Base-by-base conservation (phyloP, 331 rosid species). In the Malus hybrid region DNA sequence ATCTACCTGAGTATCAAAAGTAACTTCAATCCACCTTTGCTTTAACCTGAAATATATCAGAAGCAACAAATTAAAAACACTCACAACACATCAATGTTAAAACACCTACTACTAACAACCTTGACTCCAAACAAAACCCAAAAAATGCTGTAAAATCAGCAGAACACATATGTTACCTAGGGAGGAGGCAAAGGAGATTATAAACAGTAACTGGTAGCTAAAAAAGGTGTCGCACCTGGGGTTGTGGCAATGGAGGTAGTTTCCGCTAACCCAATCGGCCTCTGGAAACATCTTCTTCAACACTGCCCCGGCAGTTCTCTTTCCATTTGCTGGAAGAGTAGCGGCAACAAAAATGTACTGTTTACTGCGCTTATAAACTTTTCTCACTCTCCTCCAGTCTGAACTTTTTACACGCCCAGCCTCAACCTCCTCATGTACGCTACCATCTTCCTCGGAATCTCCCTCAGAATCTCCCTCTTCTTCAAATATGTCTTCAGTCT, bases 261-360 rank as follows among this genome's bases (percentile, higher is more conserved):
- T 89, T 77, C 99, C 97, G 20, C 86, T 88, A 83, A 94, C 93
- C 99, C 99, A 92, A 46, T 59, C 70, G 54, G 96, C 93, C 82
- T 84, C 90, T 20, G 99, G 91, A 88, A 92, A 94, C 96, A 91
- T 83, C 74, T 90, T 81, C 70, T 90, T 90, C 84, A 94, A 80
- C 67, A 87, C 74, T 54, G 80, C 90, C 69, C 97, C 99, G 8
- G 97, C 97, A 63, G 99, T 92, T 86, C 87, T 91, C 91, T 92
- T 94, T 78, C 97, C 99, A 82, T 94, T 94, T 71, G 81, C 85
- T 13, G 99, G 99, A 81, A 94, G 99, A 56, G 99, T 94, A 61
- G 99, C 97, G 16, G 99, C 99, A 80, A 92, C 91, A 83, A 94
- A 94, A 81, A 94, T 81, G 81, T 92, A 94, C 76, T 94, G 97